Base-by-base conservation (phyloP, 257 asterid species). In the Sherardia arvensis region DNA sequence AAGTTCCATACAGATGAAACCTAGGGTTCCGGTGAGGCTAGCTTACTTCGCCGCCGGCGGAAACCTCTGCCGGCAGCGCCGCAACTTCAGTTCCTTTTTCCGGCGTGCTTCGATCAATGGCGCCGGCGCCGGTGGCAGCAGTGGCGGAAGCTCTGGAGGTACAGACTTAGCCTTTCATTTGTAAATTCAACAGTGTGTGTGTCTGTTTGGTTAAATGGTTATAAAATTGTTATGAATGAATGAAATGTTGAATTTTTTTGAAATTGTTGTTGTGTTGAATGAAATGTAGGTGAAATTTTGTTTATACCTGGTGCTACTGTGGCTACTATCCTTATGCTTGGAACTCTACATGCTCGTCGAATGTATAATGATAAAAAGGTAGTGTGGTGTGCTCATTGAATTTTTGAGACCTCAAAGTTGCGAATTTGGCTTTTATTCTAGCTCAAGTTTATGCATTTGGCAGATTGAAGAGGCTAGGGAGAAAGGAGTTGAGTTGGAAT, bases 331-430 rank as follows among this genome's bases (percentile, higher is more conserved):
- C 79, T 89, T 65, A 92, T 92, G 97, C 99, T 92, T 65, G 99
- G 99, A 62, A 91, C 94, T 64, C 94, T 92, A 66, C 99, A 92
- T 75, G 82, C 84, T 62, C 96, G 99, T 54, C 91, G 97, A 74
- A 77, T 92, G 29, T 89, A 89, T 53, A 80, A 85, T 70, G 98
- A 89, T 80, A 85, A 80, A 66, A 87, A 83, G 98, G 98, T 89
- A 69, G 23, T 7, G 28, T 26, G 1, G 17, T 48, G 11, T 43
- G 51, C 51, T 43, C 8, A 17, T 14, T 49, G 28, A 43, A 28
- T 8, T 53, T 48, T 32, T 7, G 45, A 60, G 56, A 48, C 32
- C 61, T 34, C 17, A 30, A 45, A 10, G 32, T 61, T 20, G 10
- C 23, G 67, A 20, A 21, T 54, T 29, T 17, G n/a, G 29, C 48